Evolutionary conservation across 2,329 filamentous ascomycete species (phyloP).

Genomic region (Diplodia seriata): DNA sequence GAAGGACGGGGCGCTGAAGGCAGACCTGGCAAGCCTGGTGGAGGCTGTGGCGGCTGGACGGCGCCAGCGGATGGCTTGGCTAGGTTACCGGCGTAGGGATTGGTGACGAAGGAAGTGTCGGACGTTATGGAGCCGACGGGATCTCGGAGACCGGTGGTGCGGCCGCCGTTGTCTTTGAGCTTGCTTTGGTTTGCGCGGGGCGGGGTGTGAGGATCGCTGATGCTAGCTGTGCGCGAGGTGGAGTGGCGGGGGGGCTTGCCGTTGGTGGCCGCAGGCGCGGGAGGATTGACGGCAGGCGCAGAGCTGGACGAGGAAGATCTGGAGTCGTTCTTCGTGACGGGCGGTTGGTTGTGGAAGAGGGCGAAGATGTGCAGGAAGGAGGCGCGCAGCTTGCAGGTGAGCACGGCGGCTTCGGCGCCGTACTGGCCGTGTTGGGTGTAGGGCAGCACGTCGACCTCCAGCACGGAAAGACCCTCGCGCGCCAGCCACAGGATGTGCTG

Average conservation of each 20-base stretch:
- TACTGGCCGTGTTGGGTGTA: slow-evolving; percentile 72
- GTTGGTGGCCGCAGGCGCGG: not conserved
- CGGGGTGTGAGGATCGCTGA: slow-evolving; percentile 25
- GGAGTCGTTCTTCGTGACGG: slow-evolving; percentile 54
- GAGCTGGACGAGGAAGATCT: slow-evolving; percentile 49
- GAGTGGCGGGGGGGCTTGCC: slow-evolving; percentile 5
- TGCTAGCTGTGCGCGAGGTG: slow-evolving; percentile 13
- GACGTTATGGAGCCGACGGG: slow-evolving; percentile 58
- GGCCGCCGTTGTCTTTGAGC: slow-evolving; percentile 36
- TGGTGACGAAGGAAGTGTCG: slow-evolving; percentile 59
- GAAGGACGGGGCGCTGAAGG: slow-evolving; percentile 53
- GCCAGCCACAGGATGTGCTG: slow-evolving; percentile 95
- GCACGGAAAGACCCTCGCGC: slow-evolving; percentile 84
- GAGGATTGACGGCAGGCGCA: slow-evolving; percentile 8
- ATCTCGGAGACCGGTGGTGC: slow-evolving; percentile 54
- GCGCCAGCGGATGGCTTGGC: slow-evolving; percentile 40
- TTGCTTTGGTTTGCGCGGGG: slow-evolving; percentile 32
- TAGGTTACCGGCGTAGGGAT: slow-evolving; percentile 53
- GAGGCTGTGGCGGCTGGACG: slow-evolving; percentile 31
- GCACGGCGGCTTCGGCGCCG: slow-evolving; percentile 80
- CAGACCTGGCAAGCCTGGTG: slow-evolving; percentile 49
- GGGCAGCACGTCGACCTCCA: slow-evolving; percentile 85
- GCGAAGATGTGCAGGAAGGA: slow-evolving; percentile 98
- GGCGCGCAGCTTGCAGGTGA: slow-evolving; percentile 89
- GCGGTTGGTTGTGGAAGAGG: slow-evolving; percentile 89